These are phyloP conservation scores for Aspergillus baeticus DNA, from an alignment of 495 filamentous ascomycete genomes.

Conservation along the genomic window DNA sequence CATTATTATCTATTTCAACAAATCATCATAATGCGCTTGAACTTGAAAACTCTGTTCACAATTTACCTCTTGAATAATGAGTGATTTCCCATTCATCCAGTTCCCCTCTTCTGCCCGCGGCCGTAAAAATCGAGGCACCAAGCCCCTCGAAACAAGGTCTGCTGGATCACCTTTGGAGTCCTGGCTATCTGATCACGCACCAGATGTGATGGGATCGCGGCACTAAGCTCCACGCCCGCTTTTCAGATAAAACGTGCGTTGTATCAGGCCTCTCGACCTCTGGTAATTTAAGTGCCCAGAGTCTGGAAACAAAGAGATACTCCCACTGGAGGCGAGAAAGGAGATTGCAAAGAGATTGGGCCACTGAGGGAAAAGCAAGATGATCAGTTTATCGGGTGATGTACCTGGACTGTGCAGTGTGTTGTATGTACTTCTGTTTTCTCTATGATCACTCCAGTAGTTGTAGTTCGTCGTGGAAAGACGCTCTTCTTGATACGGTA, in stretches of 20 bases:
- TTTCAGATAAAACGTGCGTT: slow-evolving; percentile 6
- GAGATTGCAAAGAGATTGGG: background rate
- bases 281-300: background rate
- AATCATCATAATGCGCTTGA: too few relatives aligned
- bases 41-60: too few relatives aligned
- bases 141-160: too few relatives aligned
- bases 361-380: background rate
- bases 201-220: background rate
- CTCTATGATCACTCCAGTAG: background rate
- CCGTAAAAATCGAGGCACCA: background rate
- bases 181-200: too few relatives aligned
- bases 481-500: background rate
- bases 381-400: slow-evolving; percentile 5
- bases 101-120: too few relatives aligned
- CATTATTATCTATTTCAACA: background rate
- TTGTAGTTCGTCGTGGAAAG: background rate
- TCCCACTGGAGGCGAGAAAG: background rate
- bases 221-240: background rate
- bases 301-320: background rate
- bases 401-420: background rate
- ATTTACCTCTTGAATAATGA: too few relatives aligned
- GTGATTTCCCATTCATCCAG: too few relatives aligned
- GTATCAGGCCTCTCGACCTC: slow-evolving; percentile 3
- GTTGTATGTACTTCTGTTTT: background rate
- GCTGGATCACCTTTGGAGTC: too few relatives aligned